Conservation (phyloP, 192 early-diverging fungal species). For the Coemansia pectinata region DNA sequence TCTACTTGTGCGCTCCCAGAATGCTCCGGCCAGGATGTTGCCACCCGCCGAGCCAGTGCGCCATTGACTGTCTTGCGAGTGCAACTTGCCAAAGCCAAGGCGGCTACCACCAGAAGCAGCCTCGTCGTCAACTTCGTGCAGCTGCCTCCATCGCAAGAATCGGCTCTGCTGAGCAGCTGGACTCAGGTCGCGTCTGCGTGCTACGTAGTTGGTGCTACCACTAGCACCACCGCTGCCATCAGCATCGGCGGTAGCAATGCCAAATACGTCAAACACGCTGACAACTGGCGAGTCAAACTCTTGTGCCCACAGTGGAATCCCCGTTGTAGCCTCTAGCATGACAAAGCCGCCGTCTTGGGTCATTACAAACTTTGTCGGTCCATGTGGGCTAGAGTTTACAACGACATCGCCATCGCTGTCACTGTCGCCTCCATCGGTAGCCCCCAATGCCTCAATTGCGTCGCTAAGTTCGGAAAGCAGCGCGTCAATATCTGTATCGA, state of each 20-base stretch:
- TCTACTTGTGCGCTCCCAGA: constrained; percentile 44
- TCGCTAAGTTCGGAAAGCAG: constrained; percentile 57
- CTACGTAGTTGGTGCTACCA: constrained; percentile 26
- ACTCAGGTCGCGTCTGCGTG: constrained; percentile 34
- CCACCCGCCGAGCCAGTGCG: constrained; percentile 47
- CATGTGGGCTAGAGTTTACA: constrained; percentile 4
- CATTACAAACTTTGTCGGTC: constrained; percentile 43
- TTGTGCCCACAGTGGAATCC: constrained; percentile 58
- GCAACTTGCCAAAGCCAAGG: constrained; percentile 5
- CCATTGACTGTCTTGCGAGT: constrained; percentile 28
- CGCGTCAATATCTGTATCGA: constrained; percentile 38
- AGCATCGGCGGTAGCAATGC: constrained; percentile 31
- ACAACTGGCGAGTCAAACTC: constrained; percentile 58
- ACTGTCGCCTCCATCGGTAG: constrained; percentile 22
- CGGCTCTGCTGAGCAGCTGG: constrained; percentile 31
- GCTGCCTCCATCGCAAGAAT: constrained; percentile 27
- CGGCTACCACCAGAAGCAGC: constrained; percentile 5
- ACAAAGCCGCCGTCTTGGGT: constrained; percentile 49
- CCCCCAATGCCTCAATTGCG: constrained; percentile 58
- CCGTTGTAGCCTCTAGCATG: constrained; percentile 41
- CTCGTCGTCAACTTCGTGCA: constrained; percentile 27
- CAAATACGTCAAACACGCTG: constrained; percentile 61
- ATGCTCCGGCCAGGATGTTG: constrained; percentile 37
- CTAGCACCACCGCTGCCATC: neutral
- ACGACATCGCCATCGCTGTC: constrained; percentile 12